Evolutionary conservation across 495 filamentous ascomycete species (phyloP).

Genomic region (Tuber melanosporum): DNA sequence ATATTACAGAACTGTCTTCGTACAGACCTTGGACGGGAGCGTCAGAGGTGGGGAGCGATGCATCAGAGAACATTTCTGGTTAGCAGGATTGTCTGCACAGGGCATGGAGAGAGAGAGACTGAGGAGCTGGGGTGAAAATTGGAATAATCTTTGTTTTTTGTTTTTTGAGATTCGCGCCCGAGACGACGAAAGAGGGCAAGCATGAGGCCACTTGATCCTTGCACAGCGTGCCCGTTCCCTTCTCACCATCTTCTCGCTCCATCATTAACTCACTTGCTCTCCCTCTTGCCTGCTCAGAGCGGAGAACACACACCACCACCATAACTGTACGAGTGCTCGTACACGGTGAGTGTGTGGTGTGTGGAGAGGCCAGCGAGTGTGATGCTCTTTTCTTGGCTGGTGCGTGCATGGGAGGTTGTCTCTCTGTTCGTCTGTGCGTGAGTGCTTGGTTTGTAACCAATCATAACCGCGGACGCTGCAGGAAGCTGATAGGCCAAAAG

Average conservation of each 20-base stretch:
- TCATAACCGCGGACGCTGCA: constrained; percentile 26
- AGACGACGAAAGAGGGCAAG: constrained; percentile 22
- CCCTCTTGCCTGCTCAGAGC: not conserved
- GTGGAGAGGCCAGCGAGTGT: not conserved
- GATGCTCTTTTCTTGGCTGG: not conserved
- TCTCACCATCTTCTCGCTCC: constrained; percentile 2
- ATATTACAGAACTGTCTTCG: not conserved
- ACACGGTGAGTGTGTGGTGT: not conserved
- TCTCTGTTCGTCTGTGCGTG: not conserved
- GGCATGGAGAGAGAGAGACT: not conserved
- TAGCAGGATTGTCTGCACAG: not conserved
- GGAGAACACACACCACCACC: not conserved
- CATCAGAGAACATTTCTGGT: constrained; percentile 6
- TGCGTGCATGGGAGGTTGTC: not conserved
- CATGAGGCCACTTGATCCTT: constrained; percentile 33
- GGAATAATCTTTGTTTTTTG: constrained; percentile 24
- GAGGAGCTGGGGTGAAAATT: constrained; percentile 21
- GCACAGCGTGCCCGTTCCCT: constrained; percentile 20
- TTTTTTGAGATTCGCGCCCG: constrained; percentile 33
- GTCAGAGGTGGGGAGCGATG: constrained; percentile 13
- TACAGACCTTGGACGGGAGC: constrained; percentile 10
- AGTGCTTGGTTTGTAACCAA: constrained; percentile 21
- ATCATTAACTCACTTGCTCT: constrained; percentile 3
- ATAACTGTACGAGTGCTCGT: not conserved
- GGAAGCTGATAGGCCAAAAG: constrained; percentile 27